Base-by-base conservation (phyloP, 2,329 filamentous ascomycete species). In the Penicillium sp. region DNA sequence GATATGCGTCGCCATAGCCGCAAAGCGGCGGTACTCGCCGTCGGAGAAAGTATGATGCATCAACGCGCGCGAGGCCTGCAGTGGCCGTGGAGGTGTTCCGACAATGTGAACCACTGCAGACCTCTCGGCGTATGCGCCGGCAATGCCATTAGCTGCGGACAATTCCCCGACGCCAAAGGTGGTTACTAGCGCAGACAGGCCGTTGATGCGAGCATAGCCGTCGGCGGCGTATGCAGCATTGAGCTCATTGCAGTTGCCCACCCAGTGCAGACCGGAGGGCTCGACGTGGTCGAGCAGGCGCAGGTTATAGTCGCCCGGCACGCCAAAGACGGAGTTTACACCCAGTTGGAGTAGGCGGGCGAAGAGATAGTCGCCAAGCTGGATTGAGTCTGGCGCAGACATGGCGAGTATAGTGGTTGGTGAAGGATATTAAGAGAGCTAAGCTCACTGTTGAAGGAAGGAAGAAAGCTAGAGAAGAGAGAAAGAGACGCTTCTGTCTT, bases 231-330 rank as follows among this genome's bases (percentile, higher is more conserved):
- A 73, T 16, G 87, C 86, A 47, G 88, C 88, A 71, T 91, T 91
- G 59, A 91, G 82, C 73, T 91, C 89, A 69, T 91, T 91, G 64
- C 86, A 85, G 71, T 87, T 90, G 58, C 77, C 78, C 41, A 89
- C 84, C 87, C 87, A 89, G 67, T 82, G 81, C 39, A 91, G 75
- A 6, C 81, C 83, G 50, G 79, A 78, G 37, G 83, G 79, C 24
- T 82, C 79, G 44, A 91, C 76, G 71, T 88, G 89, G 73, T 91
- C 89, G 24, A 91, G 80, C 9, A 87, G 82, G 16, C 85, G 81
- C 56, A 91, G 79, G 73, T 90, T 90, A 77, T 88, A 91, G 74
- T 91, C 89, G n/a, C 74, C 87, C 3, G 88, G 87, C n/a, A 90
- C 76, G 47, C 88, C 88, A 66, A 89, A 87, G 56, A 90, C 78